These are phyloP conservation scores for Zalerion maritima DNA, from an alignment of 495 filamentous ascomycete genomes.

Conservation along the genomic window DNA sequence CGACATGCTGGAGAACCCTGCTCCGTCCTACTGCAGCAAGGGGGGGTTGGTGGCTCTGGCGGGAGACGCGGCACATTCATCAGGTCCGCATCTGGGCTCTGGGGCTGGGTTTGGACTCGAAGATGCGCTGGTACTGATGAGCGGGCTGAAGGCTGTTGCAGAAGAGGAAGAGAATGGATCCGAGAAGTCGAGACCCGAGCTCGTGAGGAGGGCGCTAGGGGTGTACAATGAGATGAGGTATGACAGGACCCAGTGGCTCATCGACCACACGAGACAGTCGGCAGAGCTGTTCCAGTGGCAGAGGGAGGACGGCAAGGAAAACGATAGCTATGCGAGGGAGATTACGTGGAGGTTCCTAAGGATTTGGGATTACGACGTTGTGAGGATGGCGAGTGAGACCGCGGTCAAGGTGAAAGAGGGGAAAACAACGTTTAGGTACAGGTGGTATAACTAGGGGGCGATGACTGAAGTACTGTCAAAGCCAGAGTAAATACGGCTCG, in stretches of 20 bases:
- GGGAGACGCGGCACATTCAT: slow-evolving; percentile 27
- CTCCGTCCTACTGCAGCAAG: slow-evolving; percentile 17
- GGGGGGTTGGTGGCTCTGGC: slow-evolving; percentile 10
- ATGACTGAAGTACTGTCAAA: too few relatives aligned
- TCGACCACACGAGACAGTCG: slow-evolving; percentile 19
- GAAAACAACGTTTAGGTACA: too few relatives aligned
- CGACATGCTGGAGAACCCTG: slow-evolving; percentile 32
- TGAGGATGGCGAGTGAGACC: slow-evolving; percentile 15
- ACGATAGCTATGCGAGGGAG: slow-evolving; percentile 14
- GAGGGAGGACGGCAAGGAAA: slow-evolving; percentile 13
- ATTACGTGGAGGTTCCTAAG: slow-evolving; percentile 17
- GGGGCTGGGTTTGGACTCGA: slow-evolving; percentile 43
- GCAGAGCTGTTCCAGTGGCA: slow-evolving; percentile 28
- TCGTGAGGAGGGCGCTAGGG: slow-evolving; percentile 18
- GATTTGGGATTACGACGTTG: slow-evolving; percentile 28
- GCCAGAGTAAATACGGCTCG: too few relatives aligned
- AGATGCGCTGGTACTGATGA: slow-evolving; percentile 32
- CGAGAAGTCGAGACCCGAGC: slow-evolving; percentile 2
- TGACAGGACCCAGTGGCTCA: slow-evolving; percentile 22
- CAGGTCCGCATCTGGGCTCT: slow-evolving; percentile 33
- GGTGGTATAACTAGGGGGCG: too few relatives aligned
- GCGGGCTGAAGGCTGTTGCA: slow-evolving; percentile 18
- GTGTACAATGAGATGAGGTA: slow-evolving; percentile 23
- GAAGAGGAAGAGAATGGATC: background rate
- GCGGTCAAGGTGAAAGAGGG: slow-evolving; percentile 4